Evolutionary conservation across 768 basidiomycete species (phyloP).

Genomic region (Boletus rex-veris): DNA sequence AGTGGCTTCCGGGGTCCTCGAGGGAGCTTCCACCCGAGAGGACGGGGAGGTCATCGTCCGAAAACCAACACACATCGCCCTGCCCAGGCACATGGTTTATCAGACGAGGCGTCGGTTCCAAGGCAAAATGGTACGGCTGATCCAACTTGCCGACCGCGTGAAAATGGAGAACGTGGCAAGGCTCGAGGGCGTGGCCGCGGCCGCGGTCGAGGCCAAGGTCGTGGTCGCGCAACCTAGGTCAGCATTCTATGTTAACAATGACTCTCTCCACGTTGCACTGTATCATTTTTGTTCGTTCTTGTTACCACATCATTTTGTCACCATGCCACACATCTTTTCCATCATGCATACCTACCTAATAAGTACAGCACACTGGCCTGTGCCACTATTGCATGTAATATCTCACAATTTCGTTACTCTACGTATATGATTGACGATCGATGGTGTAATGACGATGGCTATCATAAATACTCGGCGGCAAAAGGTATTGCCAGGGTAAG

Average conservation of each 20-base stretch:
- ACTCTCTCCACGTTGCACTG: constrained; percentile 17
- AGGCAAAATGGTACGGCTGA: constrained; percentile 10
- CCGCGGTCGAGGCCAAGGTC: constrained; percentile 36
- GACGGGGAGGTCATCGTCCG: constrained; percentile 13
- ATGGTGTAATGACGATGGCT: constrained; percentile 9
- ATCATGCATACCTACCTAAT: constrained; percentile 24
- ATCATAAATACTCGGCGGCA: not conserved
- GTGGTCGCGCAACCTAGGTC: constrained; percentile 32
- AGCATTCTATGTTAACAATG: not conserved
- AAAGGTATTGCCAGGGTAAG: not conserved
- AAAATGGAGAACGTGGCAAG: constrained; percentile 35
- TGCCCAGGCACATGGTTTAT: not conserved
- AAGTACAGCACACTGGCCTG: constrained; percentile 3
- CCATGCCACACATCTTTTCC: constrained; percentile 16
- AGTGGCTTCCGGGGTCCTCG: constrained; percentile 6
- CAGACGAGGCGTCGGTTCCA: constrained; percentile 2
- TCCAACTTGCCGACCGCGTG: constrained; percentile 7
- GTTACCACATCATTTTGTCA: constrained; percentile 20
- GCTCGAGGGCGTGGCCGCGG: constrained; percentile 40
- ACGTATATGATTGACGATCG: constrained; percentile 14
- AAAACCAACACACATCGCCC: not conserved
- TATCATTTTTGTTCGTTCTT: constrained; percentile 16
- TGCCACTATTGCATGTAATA: constrained; percentile 14
- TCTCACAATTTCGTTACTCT: constrained; percentile 12
- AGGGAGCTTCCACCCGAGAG: constrained; percentile 2